Conservation (phyloP, 352 stramenopile species). For the Globisporangium takayamanum region DNA sequence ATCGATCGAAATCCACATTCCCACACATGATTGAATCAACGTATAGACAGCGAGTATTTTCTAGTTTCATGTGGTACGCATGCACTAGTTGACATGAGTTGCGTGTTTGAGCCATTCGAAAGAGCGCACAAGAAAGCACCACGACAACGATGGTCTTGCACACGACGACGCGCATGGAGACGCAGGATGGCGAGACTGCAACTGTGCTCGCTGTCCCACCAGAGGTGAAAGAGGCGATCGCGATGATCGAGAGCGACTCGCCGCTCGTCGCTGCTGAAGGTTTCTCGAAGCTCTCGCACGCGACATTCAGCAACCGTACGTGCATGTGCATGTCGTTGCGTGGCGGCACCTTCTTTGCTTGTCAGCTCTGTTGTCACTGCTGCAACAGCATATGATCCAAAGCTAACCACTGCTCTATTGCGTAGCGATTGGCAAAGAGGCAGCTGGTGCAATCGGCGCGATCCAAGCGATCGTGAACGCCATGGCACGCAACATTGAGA, state of each 20-base stretch:
- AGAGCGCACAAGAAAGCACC: not conserved
- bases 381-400: not conserved
- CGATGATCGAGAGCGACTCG: slow-evolving; percentile 49
- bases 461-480: slow-evolving; percentile 53
- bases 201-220: slow-evolving; percentile 25
- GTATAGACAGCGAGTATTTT: too few relatives aligned
- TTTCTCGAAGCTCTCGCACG: slow-evolving; percentile 64
- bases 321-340: not conserved
- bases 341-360: not conserved
- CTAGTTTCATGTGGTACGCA: too few relatives aligned
- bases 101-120: too few relatives aligned
- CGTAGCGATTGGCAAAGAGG: slow-evolving; percentile 60
- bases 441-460: slow-evolving; percentile 43
- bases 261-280: slow-evolving; percentile 49
- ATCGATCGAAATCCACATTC: too few relatives aligned
- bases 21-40: too few relatives aligned
- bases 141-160: slow-evolving; percentile 25
- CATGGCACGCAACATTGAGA: slow-evolving; percentile 59
- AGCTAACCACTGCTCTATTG: not conserved
- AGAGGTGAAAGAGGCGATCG: slow-evolving; percentile 53
- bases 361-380: not conserved
- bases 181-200: slow-evolving; percentile 25
- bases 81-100: too few relatives aligned
- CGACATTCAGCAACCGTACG: slow-evolving; percentile 76
- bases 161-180: slow-evolving; percentile 45